These are phyloP conservation scores for Candida koratica DNA, from an alignment of 805 yeast genomes.

Conservation along the genomic window DNA sequence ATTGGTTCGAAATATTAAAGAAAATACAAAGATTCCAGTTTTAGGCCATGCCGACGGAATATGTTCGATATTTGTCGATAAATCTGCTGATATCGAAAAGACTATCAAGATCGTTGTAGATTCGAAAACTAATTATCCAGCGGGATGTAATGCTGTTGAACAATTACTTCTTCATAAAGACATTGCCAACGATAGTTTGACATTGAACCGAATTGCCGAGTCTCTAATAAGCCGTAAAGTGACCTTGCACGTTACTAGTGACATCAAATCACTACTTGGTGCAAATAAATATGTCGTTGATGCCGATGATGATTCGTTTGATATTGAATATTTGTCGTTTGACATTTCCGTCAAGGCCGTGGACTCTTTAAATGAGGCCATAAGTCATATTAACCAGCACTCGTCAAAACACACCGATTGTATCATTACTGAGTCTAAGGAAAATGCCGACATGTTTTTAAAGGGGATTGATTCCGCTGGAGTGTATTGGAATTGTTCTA, in stretches of 20 bases:
- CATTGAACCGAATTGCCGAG: conserved; percentile 14
- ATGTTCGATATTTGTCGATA: conserved; percentile 82
- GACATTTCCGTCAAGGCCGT: conserved; percentile 75
- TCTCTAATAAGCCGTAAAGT: conserved; percentile 63
- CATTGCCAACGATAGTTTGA: conserved; percentile 26
- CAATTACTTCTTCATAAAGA: conserved; percentile 63
- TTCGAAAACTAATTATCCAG: conserved; percentile 93
- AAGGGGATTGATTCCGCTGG: conserved; percentile 92
- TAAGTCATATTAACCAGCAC: conserved; percentile 79
- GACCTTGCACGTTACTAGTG: conserved; percentile 61
- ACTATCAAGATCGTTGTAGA: conserved; percentile 76
- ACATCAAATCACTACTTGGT: conserved; percentile 34
- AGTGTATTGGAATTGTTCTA: conserved; percentile 95
- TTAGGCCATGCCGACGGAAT: conserved; percentile 98
- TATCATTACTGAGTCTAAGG: conserved; percentile 74
- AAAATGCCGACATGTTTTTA: conserved; percentile 69
- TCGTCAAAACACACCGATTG: conserved; percentile 97
- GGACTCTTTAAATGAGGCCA: conserved; percentile 62
- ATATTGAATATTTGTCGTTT: conserved; percentile 76
- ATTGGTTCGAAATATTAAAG: conserved; percentile 80
- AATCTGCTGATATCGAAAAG: conserved; percentile 70
- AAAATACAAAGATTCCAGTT: conserved; percentile 90
- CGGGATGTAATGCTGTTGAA: conserved; percentile 98
- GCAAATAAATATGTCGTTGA: conserved; percentile 31
- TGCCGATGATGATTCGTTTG: conserved; percentile 67